Evolutionary conservation across 1,139 yeast genomes (phyloP).

Genomic region (Pichia sp.): DNA sequence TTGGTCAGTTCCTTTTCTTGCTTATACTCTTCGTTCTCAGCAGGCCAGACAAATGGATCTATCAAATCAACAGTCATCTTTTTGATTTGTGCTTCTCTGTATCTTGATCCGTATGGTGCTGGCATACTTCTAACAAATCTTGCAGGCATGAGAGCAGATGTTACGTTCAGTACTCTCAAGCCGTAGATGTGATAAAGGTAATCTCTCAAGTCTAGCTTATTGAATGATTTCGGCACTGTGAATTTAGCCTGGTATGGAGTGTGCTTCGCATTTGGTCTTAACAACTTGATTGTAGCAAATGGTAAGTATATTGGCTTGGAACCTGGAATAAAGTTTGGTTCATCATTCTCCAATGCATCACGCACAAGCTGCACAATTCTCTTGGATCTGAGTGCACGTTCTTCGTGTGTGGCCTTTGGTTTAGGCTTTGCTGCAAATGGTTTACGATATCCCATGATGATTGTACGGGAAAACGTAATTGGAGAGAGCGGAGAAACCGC

Average conservation of each 20-base stretch:
- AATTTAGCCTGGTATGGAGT: constrained; percentile 95
- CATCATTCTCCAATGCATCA: constrained; percentile 53
- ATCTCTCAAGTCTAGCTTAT: constrained; percentile 86
- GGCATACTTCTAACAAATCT: constrained; percentile 54
- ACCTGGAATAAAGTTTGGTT: constrained; percentile 79
- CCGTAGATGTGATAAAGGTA: constrained; percentile 85
- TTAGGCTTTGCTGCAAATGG: constrained; percentile 22
- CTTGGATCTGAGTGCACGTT: constrained; percentile 23
- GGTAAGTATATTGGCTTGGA: constrained; percentile 71
- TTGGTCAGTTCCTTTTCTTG: constrained; percentile 33
- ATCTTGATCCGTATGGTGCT: constrained; percentile 56
- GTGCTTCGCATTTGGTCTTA: constrained; percentile 88
- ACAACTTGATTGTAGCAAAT: constrained; percentile 66
- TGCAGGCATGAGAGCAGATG: constrained; percentile 79
- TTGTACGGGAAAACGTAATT: too few relatives aligned
- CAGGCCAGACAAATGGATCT: constrained; percentile 94
- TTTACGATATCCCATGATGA: constrained; percentile 22
- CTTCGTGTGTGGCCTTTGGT: constrained; percentile 15
- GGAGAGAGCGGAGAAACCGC: too few relatives aligned
- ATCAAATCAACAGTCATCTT: constrained; percentile 94
- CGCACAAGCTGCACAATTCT: constrained; percentile 35
- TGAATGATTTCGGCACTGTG: constrained; percentile 84
- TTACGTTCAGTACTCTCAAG: constrained; percentile 76
- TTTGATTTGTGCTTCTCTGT: constrained; percentile 71
- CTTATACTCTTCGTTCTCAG: constrained; percentile 34